Evolutionary conservation across 75 land plant genomes (phyloP), one percentile per base, ranked within the genome.

Genomic region (Cupressus sempervirens): DNA sequence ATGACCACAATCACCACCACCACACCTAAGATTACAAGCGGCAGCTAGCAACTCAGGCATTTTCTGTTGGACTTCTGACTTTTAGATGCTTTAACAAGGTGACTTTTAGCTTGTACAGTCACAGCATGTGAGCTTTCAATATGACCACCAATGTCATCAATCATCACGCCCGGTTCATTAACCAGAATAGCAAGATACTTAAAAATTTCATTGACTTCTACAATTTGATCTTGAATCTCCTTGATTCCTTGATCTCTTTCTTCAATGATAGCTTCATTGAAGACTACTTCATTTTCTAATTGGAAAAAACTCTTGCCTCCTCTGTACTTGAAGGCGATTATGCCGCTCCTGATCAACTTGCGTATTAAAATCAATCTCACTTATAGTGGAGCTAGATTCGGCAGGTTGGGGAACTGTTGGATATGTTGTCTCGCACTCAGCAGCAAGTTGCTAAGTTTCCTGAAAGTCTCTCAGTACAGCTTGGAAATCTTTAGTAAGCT

Each of bases 121-220:
- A 93, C 90, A 30, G 91, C 84, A 54, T 87, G 82, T 18, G 93
- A 82, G 68, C 54, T 89, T 76, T 93, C 94, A 67, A 94, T 86
- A 43, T 94, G 82, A 72, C 90, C 84, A 18, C 89, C 91, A 84
- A 94, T 94, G 65, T 94, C 95, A 89, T 94, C 95, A 84, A 94
- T 92, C 85, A 90, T 84, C 30, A 83, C 83, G 50, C 97, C 96
- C 86, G 95, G 98, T 46, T 95, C 93, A 85, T 94, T 91, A 76
- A 96, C 97, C n/a, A 96, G 84, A 13, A 92, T 94, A 50, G 97
- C 97, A 77, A 96, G 93, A 87, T 96, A 97, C 84, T 93, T 96
- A 54, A 96, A 95, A 35, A 96, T 95, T 83, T 93, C 98, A 87
- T 93, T 93, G 34, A 95, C 98, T 79, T 96, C 97, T 67, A 91